Evolutionary conservation across 169 alveolate genomes (phyloP).

Genomic region (Plasmodium vinckei): DNA sequence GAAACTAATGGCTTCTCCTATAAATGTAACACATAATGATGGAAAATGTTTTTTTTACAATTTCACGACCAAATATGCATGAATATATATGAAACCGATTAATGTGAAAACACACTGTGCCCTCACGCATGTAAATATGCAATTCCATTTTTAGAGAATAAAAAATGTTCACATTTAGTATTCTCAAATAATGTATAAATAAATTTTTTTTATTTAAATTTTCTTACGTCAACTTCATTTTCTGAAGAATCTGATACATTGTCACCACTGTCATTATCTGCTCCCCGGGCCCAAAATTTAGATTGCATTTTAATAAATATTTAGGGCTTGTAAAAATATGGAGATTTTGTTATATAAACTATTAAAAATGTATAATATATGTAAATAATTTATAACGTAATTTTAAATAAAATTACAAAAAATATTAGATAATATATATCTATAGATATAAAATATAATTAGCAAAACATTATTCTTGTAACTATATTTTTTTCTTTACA

Average conservation of each 20-base stretch:
- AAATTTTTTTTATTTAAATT: background rate
- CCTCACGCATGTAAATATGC: too few species aligned
- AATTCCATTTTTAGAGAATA: background rate
- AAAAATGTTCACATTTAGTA: background rate
- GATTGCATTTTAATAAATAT: conserved; percentile 82
- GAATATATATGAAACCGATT: too few species aligned
- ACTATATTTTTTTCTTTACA: too few species aligned
- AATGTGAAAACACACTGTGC: too few species aligned
- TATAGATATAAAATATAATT: background rate
- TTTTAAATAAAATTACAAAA: background rate
- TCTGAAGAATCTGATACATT: conserved; percentile 69
- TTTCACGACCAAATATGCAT: too few species aligned
- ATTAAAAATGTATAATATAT: background rate
- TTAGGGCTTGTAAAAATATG: background rate
- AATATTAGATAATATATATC: background rate
- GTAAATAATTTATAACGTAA: conserved; percentile 4
- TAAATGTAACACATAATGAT: conserved; percentile 16
- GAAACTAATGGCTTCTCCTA: conserved; percentile 81
- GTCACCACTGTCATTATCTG: conserved; percentile 75
- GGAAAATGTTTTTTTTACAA: too few species aligned
- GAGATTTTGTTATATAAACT: conserved; percentile 8
- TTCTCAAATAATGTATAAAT: too few species aligned
- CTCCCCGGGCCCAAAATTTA: conserved; percentile 91
- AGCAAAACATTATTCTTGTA: background rate
- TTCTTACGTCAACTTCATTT: conserved; percentile 65